Conservation (phyloP, 1,284 basidiomycete genomes). For the Phenoliferia sp. region DNA sequence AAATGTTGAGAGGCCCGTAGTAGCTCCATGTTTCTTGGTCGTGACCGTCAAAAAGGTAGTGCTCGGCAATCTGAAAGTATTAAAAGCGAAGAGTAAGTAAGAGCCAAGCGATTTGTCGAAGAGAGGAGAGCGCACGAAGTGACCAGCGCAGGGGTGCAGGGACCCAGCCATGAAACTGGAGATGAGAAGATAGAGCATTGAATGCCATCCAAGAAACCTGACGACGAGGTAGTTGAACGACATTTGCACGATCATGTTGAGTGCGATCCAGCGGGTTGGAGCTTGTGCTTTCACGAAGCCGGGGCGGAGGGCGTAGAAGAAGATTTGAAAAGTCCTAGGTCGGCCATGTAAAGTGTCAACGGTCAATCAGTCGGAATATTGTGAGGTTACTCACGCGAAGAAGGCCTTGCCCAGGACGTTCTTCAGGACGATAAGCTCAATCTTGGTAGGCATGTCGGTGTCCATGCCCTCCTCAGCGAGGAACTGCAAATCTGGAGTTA, state of each 20-base stretch:
- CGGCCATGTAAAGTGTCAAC: background rate
- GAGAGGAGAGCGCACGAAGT: constrained; percentile 63
- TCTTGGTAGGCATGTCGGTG: constrained; percentile 80
- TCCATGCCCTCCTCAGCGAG: constrained; percentile 95
- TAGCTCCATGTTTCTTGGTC: constrained; percentile 94
- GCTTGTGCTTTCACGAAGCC: constrained; percentile 84
- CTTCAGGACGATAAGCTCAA: constrained; percentile 81
- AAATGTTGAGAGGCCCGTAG: constrained; percentile 82
- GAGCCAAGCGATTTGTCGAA: background rate
- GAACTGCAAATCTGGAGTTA: constrained; percentile 52
- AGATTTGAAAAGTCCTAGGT: constrained; percentile 88
- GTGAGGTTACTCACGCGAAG: constrained; percentile 66
- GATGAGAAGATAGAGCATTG: constrained; percentile 76
- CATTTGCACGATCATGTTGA: constrained; percentile 70
- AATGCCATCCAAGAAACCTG: constrained; percentile 55
- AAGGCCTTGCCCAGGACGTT: constrained; percentile 97
- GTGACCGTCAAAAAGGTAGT: constrained; percentile 85
- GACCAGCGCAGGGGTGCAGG: constrained; percentile 89
- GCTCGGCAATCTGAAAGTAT: constrained; percentile 41
- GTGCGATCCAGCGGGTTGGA: constrained; percentile 74
- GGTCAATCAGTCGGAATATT: too few species aligned
- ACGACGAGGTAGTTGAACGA: constrained; percentile 67
- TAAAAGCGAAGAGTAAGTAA: background rate
- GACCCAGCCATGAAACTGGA: constrained; percentile 93
- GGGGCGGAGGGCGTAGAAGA: constrained; percentile 95